These are phyloP conservation scores for Penicillium corylophilum DNA, from an alignment of 2,329 filamentous ascomycete genomes.

Conservation along the genomic window DNA sequence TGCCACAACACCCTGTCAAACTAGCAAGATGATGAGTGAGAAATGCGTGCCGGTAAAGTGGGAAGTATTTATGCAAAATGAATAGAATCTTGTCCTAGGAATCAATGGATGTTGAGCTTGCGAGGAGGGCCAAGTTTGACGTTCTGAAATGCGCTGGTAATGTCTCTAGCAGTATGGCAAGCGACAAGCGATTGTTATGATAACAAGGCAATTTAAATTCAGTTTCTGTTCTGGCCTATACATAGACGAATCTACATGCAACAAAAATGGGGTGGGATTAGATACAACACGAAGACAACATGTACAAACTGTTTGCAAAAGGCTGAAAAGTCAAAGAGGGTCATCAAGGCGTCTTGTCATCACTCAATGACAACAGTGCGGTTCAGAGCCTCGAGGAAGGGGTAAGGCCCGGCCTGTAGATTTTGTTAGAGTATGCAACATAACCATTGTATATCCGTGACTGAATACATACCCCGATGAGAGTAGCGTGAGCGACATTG, in stretches of 20 bases:
- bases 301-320: neutral
- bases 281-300: neutral
- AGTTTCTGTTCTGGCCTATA: neutral
- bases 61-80: too few species aligned
- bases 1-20: too few species aligned
- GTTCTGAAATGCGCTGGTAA: too few species aligned
- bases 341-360: neutral
- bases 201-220: neutral
- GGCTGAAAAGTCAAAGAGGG: neutral
- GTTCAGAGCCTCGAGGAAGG: constrained; percentile 27
- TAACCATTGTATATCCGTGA: neutral
- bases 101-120: too few species aligned
- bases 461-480: constrained; percentile 30
- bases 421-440: constrained; percentile 1
- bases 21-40: too few species aligned
- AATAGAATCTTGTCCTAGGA: too few species aligned
- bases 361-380: constrained; percentile 24
- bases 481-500: constrained; percentile 29
- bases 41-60: too few species aligned
- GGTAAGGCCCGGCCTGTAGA: constrained; percentile 21
- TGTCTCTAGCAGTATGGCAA: too few species aligned
- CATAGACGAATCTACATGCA: neutral
- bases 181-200: too few species aligned
- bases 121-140: too few species aligned
- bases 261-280: neutral